phyloP scores from a whole-genome alignment of 352 stramenopile genomes.

The Thraustochytrium striatum region DNA sequence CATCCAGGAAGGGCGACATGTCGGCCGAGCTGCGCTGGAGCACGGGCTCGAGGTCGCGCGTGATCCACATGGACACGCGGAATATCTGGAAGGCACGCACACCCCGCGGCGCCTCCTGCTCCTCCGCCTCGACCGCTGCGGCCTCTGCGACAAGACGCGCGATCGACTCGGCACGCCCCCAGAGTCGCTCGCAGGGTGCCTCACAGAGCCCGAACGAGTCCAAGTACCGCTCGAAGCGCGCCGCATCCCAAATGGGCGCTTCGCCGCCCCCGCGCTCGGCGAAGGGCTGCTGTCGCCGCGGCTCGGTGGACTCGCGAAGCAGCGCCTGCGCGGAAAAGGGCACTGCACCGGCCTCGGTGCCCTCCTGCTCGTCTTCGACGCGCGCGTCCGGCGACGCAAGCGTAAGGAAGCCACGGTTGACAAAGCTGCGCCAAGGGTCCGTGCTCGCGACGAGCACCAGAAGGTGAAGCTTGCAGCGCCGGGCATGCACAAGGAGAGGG shows the following conservation, averaged over 20 bases:
- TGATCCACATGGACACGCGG: constrained; percentile 33
- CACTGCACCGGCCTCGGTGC: neutral
- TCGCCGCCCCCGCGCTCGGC: neutral
- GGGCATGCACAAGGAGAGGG: constrained; percentile 1
- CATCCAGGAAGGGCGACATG: neutral
- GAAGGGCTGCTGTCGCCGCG: neutral
- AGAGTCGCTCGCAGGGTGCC: neutral
- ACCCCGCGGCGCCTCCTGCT: neutral
- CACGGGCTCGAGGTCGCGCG: constrained; percentile 12
- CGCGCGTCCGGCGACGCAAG: neutral
- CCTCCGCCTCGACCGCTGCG: neutral
- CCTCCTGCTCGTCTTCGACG: neutral
- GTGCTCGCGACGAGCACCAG: constrained; percentile 14
- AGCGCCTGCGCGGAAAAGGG: neutral
- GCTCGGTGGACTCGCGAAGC: neutral
- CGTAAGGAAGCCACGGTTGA: neutral
- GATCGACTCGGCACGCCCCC: neutral
- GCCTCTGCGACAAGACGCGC: constrained; percentile 6
- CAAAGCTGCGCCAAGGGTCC: constrained; percentile 19
- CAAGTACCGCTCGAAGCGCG: constrained; percentile 5
- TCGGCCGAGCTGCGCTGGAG: constrained; percentile 15
- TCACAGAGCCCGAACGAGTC: constrained; percentile 38
- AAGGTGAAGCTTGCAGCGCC: neutral
- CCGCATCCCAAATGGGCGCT: neutral
- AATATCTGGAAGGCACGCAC: constrained; percentile 14